Conservation (phyloP, 2,329 filamentous ascomycete species). For the Colletotrichum gloeosporioides region DNA sequence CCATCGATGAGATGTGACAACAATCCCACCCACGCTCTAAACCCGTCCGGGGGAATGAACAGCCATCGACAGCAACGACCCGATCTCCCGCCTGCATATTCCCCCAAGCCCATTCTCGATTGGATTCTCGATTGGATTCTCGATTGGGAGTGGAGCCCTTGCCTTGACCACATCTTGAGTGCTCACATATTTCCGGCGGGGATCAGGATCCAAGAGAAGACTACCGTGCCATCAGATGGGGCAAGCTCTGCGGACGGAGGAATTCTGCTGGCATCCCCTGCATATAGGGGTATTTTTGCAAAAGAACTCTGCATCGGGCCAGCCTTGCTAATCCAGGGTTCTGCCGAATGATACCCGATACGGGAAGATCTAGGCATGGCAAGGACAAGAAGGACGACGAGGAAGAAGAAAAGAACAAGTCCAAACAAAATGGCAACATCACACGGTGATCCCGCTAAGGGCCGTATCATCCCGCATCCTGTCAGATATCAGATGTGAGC, state of each 20-base stretch:
- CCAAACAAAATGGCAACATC: neutral
- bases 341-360: neutral
- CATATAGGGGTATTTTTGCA: neutral
- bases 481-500: conserved; percentile 16
- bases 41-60: neutral
- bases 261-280: neutral
- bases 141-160: neutral
- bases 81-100: conserved; percentile 3
- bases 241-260: neutral
- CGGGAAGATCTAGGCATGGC: neutral
- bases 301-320: neutral
- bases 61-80: neutral
- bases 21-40: neutral
- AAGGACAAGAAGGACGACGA: neutral
- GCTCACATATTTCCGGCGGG: neutral
- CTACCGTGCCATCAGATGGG: neutral
- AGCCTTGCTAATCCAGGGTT: neutral
- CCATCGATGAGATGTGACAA: neutral
- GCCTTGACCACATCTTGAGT: neutral
- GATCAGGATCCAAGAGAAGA: neutral
- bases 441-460: conserved; percentile 1
- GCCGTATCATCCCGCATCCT: conserved; percentile 4
- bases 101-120: neutral
- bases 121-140: neutral
- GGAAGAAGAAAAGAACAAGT: neutral